A percentile compares a stretch with the other conserved stretches of the same genome.
Conservation (phyloP, 768 basidiomycete species). For the Russula foetens region DNA sequence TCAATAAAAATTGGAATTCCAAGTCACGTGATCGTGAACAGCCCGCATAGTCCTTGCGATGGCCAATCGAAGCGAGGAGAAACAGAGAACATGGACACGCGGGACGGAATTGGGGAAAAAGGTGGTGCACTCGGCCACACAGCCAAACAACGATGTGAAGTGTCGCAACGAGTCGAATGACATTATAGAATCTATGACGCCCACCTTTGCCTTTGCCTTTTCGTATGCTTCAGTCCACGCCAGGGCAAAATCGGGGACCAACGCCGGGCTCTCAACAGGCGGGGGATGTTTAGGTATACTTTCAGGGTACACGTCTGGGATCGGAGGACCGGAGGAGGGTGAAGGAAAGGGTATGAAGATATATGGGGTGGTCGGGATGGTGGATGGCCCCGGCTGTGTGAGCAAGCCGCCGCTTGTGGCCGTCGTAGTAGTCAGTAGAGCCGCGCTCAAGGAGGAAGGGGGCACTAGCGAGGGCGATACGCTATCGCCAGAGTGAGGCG, state of each 20-base stretch:
- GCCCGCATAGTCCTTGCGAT: too few relatives aligned
- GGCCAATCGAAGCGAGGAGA: neutral
- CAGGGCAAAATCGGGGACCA: conserved; percentile 39
- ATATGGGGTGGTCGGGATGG: conserved; percentile 7
- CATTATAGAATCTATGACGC: neutral
- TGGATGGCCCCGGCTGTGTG: conserved; percentile 1
- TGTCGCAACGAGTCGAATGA: too few relatives aligned
- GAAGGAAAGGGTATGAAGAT: conserved; percentile 13
- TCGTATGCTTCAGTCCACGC: conserved; percentile 53
- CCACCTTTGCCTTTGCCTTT: conserved; percentile 39
- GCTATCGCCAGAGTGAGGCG: too few relatives aligned
- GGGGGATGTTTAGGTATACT: conserved; percentile 53
- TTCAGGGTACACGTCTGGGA: conserved; percentile 44
- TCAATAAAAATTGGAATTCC: neutral
- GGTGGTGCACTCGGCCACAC: too few relatives aligned
- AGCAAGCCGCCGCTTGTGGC: neutral
- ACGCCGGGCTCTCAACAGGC: conserved; percentile 32
- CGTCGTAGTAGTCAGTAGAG: too few relatives aligned
- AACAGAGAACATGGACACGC: neutral
- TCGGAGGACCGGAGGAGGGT: conserved; percentile 40
- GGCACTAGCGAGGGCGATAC: too few relatives aligned
- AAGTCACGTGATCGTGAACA: neutral
- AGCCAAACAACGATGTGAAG: too few relatives aligned
- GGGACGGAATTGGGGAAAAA: neutral
- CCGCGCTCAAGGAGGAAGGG: too few relatives aligned